phyloP scores from a whole-genome alignment of 1,284 basidiomycete species.

The Moniliella sp. region DNA sequence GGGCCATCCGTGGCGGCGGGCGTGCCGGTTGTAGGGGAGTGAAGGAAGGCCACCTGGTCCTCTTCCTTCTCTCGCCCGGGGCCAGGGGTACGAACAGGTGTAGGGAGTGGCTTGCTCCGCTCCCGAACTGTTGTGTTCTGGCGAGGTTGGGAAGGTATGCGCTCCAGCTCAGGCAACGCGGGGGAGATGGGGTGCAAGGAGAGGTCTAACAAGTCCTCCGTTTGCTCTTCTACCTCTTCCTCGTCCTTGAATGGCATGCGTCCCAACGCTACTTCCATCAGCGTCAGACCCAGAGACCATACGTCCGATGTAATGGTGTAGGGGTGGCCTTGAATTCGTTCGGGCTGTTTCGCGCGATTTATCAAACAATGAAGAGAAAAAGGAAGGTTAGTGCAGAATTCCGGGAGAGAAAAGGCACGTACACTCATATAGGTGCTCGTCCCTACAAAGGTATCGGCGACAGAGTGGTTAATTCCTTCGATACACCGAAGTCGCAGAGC shows the following conservation, averaged over 20 bases:
- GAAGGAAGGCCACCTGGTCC: too few relatives aligned
- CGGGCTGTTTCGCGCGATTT: slow-evolving; percentile 44
- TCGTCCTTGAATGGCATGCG: slow-evolving; percentile 90
- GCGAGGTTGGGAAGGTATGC: slow-evolving; percentile 38
- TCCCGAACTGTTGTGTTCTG: slow-evolving; percentile 61
- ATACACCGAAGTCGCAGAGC: slow-evolving; percentile 85
- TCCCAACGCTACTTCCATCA: slow-evolving; percentile 79
- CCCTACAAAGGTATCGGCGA: slow-evolving; percentile 83
- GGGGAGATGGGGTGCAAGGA: slow-evolving; percentile 72
- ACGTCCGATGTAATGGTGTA: slow-evolving; percentile 89
- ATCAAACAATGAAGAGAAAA: slow-evolving; percentile 1
- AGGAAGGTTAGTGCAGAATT: slow-evolving; percentile 1
- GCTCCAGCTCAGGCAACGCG: slow-evolving; percentile 56
- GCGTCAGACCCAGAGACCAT: slow-evolving; percentile 80
- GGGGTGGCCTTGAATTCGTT: slow-evolving; percentile 65
- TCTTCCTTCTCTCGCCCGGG: too few relatives aligned
- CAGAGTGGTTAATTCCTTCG: slow-evolving; percentile 68
- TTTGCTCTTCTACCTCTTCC: slow-evolving; percentile 40
- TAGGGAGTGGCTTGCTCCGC: too few relatives aligned
- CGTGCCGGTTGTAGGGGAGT: too few relatives aligned
- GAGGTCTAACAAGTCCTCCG: slow-evolving; percentile 66
- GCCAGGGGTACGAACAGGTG: too few relatives aligned
- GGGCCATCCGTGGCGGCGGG: too few relatives aligned
- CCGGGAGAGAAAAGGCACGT: slow-evolving; percentile 34
- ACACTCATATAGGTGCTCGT: slow-evolving; percentile 95